Percentiles rank a stretch among this genome's conserved stretches.
Evolutionary conservation across 495 filamentous ascomycete genomes (phyloP).

Genomic region (Penicillium tannophilum): DNA sequence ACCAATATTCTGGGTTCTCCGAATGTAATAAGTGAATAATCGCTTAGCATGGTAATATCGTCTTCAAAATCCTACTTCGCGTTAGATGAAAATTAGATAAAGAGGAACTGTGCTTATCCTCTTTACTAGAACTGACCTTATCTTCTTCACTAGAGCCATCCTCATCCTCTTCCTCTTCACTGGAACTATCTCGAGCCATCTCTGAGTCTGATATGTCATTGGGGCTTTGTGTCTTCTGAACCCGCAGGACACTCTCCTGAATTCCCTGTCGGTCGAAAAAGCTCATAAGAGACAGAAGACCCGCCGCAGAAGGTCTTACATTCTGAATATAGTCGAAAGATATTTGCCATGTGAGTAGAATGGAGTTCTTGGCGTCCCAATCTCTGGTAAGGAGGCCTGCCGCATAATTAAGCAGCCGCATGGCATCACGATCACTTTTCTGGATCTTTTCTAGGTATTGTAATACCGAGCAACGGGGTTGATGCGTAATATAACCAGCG

Average conservation of each 20-base stretch:
- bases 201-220: not conserved
- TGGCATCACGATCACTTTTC: slow-evolving; percentile 4
- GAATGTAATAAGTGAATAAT: slow-evolving; percentile 15
- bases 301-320: slow-evolving; percentile 24
- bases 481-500: slow-evolving; percentile 8
- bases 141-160: not conserved
- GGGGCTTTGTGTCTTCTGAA: not conserved
- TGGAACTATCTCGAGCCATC: not conserved
- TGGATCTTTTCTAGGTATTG: slow-evolving; percentile 43
- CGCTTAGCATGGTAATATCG: slow-evolving; percentile 3
- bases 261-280: slow-evolving; percentile 28
- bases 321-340: slow-evolving; percentile 33
- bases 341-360: slow-evolving; percentile 36
- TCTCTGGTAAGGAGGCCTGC: slow-evolving; percentile 21
- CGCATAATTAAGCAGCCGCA: slow-evolving; percentile 5
- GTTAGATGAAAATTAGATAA: not conserved
- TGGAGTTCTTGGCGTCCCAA: slow-evolving; percentile 23
- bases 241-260: slow-evolving; percentile 10
- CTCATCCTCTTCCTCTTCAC: not conserved
- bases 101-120: too few relatives aligned
- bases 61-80: slow-evolving; percentile 4
- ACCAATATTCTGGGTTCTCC: not conserved
- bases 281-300: slow-evolving; percentile 16
- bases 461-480: slow-evolving; percentile 26
- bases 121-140: not conserved